phyloP scores from a whole-genome alignment of 768 basidiomycete genomes.

The Leccinum uliginosum region DNA sequence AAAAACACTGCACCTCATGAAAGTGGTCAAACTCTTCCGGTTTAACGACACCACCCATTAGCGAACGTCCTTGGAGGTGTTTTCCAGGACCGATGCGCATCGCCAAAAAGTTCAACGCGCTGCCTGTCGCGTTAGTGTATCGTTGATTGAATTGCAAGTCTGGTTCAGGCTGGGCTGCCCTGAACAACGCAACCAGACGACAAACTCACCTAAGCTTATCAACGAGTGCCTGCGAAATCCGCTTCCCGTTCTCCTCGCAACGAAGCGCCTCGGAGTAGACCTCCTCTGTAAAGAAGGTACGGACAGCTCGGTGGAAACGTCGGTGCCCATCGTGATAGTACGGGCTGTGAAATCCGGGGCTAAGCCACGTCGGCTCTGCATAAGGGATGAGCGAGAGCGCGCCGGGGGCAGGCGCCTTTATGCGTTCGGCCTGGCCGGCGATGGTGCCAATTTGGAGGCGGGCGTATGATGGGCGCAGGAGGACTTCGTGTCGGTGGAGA shows the following conservation, averaged over 20 bases:
- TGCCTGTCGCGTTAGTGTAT: slow-evolving; percentile 23
- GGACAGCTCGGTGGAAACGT: slow-evolving; percentile 68
- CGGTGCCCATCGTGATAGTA: slow-evolving; percentile 77
- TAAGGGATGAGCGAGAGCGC: slow-evolving; percentile 77
- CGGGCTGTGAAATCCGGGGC: slow-evolving; percentile 60
- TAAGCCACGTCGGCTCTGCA: slow-evolving; percentile 82
- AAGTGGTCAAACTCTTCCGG: slow-evolving; percentile 94
- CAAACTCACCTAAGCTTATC: slow-evolving; percentile 72
- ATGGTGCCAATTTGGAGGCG: slow-evolving; percentile 66
- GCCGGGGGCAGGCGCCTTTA: slow-evolving; percentile 54
- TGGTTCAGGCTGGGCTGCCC: not conserved
- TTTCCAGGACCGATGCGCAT: slow-evolving; percentile 78
- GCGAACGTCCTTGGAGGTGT: slow-evolving; percentile 74
- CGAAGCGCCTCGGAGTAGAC: slow-evolving; percentile 68
- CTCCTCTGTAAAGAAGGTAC: slow-evolving; percentile 73
- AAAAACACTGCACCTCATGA: slow-evolving; percentile 60
- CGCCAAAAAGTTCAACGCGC: slow-evolving; percentile 58
- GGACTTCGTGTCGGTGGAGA: slow-evolving; percentile 78
- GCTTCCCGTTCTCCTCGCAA: slow-evolving; percentile 86
- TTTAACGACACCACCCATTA: slow-evolving; percentile 77
- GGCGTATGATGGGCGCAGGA: slow-evolving; percentile 67
- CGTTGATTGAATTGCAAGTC: not conserved
- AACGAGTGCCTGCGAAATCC: slow-evolving; percentile 78
- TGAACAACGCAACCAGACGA: too few species aligned
- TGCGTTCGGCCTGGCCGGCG: slow-evolving; percentile 49